Conservation (phyloP, 2,329 filamentous ascomycete genomes). For the Daldinia sp. region DNA sequence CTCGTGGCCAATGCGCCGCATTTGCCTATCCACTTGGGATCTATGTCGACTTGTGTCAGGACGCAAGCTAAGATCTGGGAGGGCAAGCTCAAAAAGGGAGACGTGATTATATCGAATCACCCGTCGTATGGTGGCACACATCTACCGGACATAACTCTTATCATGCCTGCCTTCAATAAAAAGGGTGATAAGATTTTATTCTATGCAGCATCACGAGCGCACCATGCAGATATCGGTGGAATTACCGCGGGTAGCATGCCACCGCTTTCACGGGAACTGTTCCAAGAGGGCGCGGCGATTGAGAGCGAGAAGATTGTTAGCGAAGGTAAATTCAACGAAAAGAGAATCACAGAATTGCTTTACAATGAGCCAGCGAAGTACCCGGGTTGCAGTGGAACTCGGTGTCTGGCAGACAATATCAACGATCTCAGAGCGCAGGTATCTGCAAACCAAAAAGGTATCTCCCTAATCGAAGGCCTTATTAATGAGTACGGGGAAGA, state of each 20-base stretch:
- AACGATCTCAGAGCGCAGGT: constrained; percentile 85
- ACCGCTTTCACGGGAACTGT: constrained; percentile 71
- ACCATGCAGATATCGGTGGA: constrained; percentile 85
- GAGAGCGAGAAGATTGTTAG: constrained; percentile 76
- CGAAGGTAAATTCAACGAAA: constrained; percentile 79
- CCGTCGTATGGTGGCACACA: constrained; percentile 88
- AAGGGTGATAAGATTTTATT: constrained; percentile 79
- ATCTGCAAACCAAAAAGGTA: constrained; percentile 82
- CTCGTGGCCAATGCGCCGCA: constrained; percentile 85
- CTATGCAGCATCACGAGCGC: constrained; percentile 83
- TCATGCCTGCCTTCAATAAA: constrained; percentile 80
- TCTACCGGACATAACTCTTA: constrained; percentile 83
- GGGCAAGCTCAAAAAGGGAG: constrained; percentile 80
- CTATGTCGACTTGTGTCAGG: constrained; percentile 85
- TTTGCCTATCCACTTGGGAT: constrained; percentile 83
- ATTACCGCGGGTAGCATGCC: constrained; percentile 83
- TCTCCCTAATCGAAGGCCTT: constrained; percentile 76
- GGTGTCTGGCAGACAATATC: constrained; percentile 80
- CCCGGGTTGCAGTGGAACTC: constrained; percentile 77
- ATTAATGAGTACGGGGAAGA: constrained; percentile 80
- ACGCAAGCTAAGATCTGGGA: constrained; percentile 85
- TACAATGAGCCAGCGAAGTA: constrained; percentile 77
- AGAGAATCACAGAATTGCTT: constrained; percentile 75
- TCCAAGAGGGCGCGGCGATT: constrained; percentile 69
- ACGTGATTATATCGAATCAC: constrained; percentile 87